Conservation (phyloP, 306 rosid genomes). For the Potentilla sterilis region DNA sequence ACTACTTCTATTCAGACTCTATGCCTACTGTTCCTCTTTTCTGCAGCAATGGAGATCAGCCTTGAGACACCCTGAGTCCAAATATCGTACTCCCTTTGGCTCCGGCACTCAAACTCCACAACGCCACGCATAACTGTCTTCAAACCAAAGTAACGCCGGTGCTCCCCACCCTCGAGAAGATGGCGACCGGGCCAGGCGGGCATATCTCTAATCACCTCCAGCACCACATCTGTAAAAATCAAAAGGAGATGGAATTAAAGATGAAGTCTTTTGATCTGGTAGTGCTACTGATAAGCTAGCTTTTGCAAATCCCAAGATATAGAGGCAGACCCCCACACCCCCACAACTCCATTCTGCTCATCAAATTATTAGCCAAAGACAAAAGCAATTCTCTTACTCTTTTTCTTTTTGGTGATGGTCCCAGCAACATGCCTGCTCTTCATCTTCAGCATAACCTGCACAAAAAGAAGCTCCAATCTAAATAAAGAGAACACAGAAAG, state of each 20-base stretch:
- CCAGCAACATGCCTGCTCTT: constrained; percentile 99
- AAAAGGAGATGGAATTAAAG: constrained; percentile 30
- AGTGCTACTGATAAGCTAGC: constrained; percentile 43
- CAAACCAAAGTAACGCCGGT: constrained; percentile 88
- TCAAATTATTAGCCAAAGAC: constrained; percentile 54
- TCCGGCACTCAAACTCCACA: constrained; percentile 84
- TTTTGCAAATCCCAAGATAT: constrained; percentile 78
- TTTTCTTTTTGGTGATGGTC: constrained; percentile 99
- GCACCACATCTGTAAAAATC: constrained; percentile 63
- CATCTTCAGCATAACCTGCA: constrained; percentile 95
- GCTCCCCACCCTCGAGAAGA: constrained; percentile 74
- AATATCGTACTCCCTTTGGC: constrained; percentile 74
- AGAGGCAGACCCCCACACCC: constrained; percentile 41
- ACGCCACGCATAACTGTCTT: constrained; percentile 68
- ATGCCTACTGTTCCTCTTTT: constrained; percentile 56
- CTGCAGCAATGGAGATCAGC: constrained; percentile 69
- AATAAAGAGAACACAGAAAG: constrained; percentile 32
- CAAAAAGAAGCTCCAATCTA: constrained; percentile 41
- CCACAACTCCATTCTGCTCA: constrained; percentile 60
- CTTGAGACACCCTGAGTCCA: constrained; percentile 91
- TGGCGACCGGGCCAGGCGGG: constrained; percentile 98
- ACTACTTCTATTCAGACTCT: constrained; percentile 30
- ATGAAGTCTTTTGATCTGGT: constrained; percentile 29
- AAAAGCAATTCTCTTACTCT: constrained; percentile 78
- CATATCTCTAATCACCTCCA: constrained; percentile 74